phyloP scores from a whole-genome alignment of 1,284 basidiomycete genomes.

The Ceratobasidium sp. region DNA sequence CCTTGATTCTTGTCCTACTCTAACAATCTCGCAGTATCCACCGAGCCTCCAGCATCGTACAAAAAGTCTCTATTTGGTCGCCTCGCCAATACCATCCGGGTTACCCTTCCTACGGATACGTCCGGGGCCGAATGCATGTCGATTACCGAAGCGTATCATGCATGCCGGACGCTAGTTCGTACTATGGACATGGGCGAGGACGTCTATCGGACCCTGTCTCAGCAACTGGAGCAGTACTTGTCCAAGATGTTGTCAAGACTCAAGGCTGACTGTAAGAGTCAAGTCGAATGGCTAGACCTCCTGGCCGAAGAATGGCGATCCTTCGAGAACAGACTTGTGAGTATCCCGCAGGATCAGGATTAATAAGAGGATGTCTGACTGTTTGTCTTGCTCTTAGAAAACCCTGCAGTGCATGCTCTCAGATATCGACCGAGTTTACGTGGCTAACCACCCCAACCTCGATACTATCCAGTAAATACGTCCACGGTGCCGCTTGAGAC shows the following conservation, averaged over 20 bases:
- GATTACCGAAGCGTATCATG: slow-evolving; percentile 62
- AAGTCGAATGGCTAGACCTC: slow-evolving; percentile 59
- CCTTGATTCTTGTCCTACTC: slow-evolving; percentile 46
- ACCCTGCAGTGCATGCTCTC: slow-evolving; percentile 65
- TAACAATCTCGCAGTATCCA: slow-evolving; percentile 50
- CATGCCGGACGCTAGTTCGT: slow-evolving; percentile 63
- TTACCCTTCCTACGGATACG: slow-evolving; percentile 55
- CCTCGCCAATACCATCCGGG: slow-evolving; percentile 54
- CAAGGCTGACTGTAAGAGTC: slow-evolving; percentile 50
- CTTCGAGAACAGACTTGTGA: slow-evolving; percentile 68
- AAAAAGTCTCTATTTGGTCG: slow-evolving; percentile 38
- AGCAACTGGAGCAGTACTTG: slow-evolving; percentile 61
- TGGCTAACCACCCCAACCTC: slow-evolving; percentile 46
- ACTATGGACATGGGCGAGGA: slow-evolving; percentile 61
- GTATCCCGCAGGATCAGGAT: slow-evolving; percentile 47
- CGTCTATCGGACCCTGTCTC: slow-evolving; percentile 60
- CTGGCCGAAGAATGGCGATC: slow-evolving; percentile 64
- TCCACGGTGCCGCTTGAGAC: too few species aligned
- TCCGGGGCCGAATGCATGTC: slow-evolving; percentile 53
- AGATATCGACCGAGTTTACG: slow-evolving; percentile 55
- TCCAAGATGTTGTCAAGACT: slow-evolving; percentile 54
- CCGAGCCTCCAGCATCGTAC: slow-evolving; percentile 38
- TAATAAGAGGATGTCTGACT: not conserved
- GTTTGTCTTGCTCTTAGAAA: slow-evolving; percentile 51
- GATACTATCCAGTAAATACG: slow-evolving; percentile 48